Conservation (phyloP, 805 yeast genomes). For the Ogataea paraovalis region DNA sequence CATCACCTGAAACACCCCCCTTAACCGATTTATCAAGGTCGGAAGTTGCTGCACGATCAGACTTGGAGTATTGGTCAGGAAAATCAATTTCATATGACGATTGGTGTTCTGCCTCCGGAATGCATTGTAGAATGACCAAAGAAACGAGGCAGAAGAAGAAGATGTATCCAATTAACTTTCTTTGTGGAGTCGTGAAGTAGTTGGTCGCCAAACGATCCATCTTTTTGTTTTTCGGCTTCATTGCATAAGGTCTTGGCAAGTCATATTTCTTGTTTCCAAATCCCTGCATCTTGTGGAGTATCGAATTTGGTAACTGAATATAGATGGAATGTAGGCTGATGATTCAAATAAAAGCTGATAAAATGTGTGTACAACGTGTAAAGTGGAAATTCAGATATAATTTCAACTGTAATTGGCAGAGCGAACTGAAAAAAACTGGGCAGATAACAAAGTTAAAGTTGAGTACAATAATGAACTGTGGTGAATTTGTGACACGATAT, state of each 20-base stretch:
- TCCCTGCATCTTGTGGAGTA: conserved; percentile 28
- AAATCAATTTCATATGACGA: conserved; percentile 20
- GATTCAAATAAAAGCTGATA: too few species aligned
- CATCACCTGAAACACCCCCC: not conserved
- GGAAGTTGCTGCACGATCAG: not conserved
- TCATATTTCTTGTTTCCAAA: conserved; percentile 28
- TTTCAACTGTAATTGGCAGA: too few species aligned
- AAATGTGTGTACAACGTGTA: too few species aligned
- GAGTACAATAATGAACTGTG: too few species aligned
- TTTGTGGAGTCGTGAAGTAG: conserved; percentile 44
- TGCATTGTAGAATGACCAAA: conserved; percentile 26
- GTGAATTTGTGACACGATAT: too few species aligned
- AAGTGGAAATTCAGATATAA: too few species aligned
- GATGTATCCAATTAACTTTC: conserved; percentile 39
- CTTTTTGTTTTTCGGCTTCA: conserved; percentile 28
- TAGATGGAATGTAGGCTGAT: too few species aligned
- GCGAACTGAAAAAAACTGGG: too few species aligned
- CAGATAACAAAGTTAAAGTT: too few species aligned
- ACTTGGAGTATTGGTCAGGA: conserved; percentile 3
- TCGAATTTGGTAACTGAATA: not conserved
- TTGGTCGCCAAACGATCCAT: conserved; percentile 22
- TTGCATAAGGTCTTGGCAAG: conserved; percentile 42
- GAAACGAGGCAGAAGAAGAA: conserved; percentile 32
- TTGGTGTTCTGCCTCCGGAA: conserved; percentile 24
- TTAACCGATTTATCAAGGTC: not conserved